phyloP scores from a whole-genome alignment of 208 protist species.

The Acanthamoeba divionensis region DNA sequence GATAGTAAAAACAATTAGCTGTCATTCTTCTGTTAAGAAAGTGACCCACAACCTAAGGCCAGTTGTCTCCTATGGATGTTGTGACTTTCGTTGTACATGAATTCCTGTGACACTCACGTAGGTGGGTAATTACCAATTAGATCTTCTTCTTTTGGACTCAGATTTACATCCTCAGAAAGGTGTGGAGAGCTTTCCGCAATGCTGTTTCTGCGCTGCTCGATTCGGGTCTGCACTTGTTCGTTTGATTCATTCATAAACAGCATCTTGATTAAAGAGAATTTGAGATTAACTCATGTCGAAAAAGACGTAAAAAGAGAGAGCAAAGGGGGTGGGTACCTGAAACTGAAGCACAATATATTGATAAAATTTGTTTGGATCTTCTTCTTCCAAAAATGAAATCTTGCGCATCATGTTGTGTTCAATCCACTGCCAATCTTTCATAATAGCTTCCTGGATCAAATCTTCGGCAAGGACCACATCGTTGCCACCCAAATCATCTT shows the following conservation, averaged over 20 bases:
- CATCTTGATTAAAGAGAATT: not conserved
- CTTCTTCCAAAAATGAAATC: not conserved
- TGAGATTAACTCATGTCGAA: not conserved
- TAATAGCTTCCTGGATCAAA: not conserved
- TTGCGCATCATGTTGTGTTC: conserved; percentile 31
- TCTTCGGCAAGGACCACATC: not conserved
- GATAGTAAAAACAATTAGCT: not conserved
- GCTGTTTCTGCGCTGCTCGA: not conserved
- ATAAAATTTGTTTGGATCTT: conserved; percentile 22
- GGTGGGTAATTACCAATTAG: not conserved
- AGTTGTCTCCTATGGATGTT: not conserved
- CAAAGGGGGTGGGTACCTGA: not conserved
- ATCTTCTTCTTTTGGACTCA: not conserved
- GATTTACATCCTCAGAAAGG: not conserved
- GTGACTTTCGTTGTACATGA: not conserved
- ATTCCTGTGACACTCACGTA: not conserved
- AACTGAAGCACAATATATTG: conserved; percentile 20
- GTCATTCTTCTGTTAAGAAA: not conserved
- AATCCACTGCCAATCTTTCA: not conserved
- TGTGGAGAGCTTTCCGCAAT: not conserved
- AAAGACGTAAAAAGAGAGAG: not conserved
- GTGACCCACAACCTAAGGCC: not conserved
- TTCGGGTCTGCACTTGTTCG: not conserved
- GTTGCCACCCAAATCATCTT: conserved; percentile 10
- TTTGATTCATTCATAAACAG: conserved; percentile 31